Conservation (phyloP, 1,139 yeast genomes). For the Arxiozyma heterogenica region DNA sequence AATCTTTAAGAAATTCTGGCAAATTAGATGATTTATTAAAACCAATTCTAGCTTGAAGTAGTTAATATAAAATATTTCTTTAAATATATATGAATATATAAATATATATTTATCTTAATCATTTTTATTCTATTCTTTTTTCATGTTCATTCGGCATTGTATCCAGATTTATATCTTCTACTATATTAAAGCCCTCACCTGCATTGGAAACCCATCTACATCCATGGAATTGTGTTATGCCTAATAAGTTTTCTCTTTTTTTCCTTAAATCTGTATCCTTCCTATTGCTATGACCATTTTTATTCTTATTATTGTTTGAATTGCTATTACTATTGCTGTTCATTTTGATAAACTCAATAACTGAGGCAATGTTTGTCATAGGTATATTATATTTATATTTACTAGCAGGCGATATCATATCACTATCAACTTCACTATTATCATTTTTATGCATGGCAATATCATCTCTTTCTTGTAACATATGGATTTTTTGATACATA, state of each 20-base stretch:
- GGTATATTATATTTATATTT: constrained; percentile 1
- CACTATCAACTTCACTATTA: not conserved
- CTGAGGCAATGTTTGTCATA: constrained; percentile 1
- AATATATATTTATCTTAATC: not conserved
- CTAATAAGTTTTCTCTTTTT: constrained; percentile 1
- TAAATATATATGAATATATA: not conserved
- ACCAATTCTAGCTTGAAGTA: constrained; percentile 2
- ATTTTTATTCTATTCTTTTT: not conserved
- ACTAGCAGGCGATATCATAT: not conserved
- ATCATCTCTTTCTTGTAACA: constrained; percentile 17
- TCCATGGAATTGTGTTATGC: constrained; percentile 25
- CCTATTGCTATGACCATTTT: not conserved
- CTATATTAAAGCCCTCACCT: constrained; percentile 4
- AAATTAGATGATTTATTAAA: constrained; percentile 33
- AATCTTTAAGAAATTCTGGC: constrained; percentile 42
- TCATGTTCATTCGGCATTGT: not conserved
- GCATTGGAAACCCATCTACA: constrained; percentile 20
- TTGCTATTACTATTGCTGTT: not conserved
- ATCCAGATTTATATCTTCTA: not conserved
- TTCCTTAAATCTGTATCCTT: constrained; percentile 1
- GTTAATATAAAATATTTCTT: not conserved
- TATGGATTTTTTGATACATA: constrained; percentile 13
- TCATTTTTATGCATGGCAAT: not conserved
- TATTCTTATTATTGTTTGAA: not conserved
- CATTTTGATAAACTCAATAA: constrained; percentile 1